A percentile compares a stretch with the other conserved stretches of the same genome.
Evolutionary conservation across 2,329 filamentous ascomycete genomes (phyloP).

Genomic region (Diatrype stigma): DNA sequence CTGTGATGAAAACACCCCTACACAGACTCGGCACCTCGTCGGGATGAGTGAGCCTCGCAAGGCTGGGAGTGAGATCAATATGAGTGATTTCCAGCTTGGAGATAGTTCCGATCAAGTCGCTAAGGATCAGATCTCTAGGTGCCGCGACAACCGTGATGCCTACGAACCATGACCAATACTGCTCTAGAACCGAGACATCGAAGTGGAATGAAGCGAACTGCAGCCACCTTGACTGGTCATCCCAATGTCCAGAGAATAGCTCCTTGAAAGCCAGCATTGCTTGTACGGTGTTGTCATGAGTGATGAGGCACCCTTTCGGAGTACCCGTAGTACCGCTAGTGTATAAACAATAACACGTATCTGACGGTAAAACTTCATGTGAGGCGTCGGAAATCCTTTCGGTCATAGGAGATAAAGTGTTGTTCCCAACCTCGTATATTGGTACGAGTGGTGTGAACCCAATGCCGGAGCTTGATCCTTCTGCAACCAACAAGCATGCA

Average conservation of each 20-base stretch:
- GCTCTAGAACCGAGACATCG: slow-evolving; percentile 87
- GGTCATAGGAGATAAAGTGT: slow-evolving; percentile 19
- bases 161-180: slow-evolving; percentile 94
- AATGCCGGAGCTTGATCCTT: slow-evolving; percentile 13
- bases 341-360: slow-evolving; percentile 78
- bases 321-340: slow-evolving; percentile 84
- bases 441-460: slow-evolving; percentile 30
- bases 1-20: slow-evolving; percentile 85
- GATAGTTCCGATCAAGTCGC: slow-evolving; percentile 74
- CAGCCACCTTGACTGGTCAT: slow-evolving; percentile 70
- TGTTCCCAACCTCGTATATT: slow-evolving; percentile 30
- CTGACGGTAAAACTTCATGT: slow-evolving; percentile 40
- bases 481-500: slow-evolving; percentile 56
- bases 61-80: slow-evolving; percentile 84
- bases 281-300: slow-evolving; percentile 83
- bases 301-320: slow-evolving; percentile 84
- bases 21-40: slow-evolving; percentile 76
- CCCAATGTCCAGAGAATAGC: slow-evolving; percentile 74
- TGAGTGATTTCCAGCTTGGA: slow-evolving; percentile 73
- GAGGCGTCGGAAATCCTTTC: slow-evolving; percentile 19
- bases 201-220: slow-evolving; percentile 96
- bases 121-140: slow-evolving; percentile 78
- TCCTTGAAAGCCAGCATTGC: slow-evolving; percentile 82
- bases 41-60: slow-evolving; percentile 74
- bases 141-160: slow-evolving; percentile 81